Conservation (phyloP, 1,139 yeast species). For the Debaryomyces robertsiae region DNA sequence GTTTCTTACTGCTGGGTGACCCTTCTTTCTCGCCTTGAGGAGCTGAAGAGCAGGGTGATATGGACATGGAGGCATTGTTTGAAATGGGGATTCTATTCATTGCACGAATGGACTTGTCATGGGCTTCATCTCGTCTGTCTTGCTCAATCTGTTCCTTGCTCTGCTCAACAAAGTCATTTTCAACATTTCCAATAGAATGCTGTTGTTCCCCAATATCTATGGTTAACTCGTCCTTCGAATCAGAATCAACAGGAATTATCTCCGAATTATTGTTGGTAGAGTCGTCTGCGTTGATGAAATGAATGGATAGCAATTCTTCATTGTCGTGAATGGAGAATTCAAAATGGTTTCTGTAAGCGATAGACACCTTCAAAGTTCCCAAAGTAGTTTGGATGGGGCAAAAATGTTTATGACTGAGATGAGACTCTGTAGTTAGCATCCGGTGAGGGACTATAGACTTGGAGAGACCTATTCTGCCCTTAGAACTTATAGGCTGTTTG, state of each 20-base stretch:
- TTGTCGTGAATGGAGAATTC: conserved; percentile 68
- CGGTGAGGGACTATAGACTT: conserved; percentile 58
- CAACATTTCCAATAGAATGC: conserved; percentile 2
- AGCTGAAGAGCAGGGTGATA: conserved; percentile 34
- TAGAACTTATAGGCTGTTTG: conserved; percentile 71
- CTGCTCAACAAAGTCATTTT: conserved; percentile 2
- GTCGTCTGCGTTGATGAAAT: conserved; percentile 53
- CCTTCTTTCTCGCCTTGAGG: conserved; percentile 11
- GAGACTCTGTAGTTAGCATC: conserved; percentile 47
- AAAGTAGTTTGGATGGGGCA: conserved; percentile 71
- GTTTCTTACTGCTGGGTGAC: conserved; percentile 17
- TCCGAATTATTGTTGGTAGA: conserved; percentile 10
- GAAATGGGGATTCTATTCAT: conserved; percentile 15
- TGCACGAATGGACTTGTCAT: neutral
- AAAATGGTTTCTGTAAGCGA: conserved; percentile 74
- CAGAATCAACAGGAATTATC: conserved; percentile 1
- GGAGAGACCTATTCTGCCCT: conserved; percentile 83
- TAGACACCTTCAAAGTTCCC: conserved; percentile 74
- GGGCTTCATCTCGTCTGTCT: conserved; percentile 2
- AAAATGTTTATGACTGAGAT: conserved; percentile 61
- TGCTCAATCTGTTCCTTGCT: conserved; percentile 2
- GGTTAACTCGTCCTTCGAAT: conserved; percentile 1
- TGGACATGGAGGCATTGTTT: conserved; percentile 26
- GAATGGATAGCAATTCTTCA: conserved; percentile 63
- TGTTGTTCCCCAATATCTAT: conserved; percentile 5